Evolutionary conservation across 306 rosid genomes (phyloP).

Genomic region (Rosa rugosa): DNA sequence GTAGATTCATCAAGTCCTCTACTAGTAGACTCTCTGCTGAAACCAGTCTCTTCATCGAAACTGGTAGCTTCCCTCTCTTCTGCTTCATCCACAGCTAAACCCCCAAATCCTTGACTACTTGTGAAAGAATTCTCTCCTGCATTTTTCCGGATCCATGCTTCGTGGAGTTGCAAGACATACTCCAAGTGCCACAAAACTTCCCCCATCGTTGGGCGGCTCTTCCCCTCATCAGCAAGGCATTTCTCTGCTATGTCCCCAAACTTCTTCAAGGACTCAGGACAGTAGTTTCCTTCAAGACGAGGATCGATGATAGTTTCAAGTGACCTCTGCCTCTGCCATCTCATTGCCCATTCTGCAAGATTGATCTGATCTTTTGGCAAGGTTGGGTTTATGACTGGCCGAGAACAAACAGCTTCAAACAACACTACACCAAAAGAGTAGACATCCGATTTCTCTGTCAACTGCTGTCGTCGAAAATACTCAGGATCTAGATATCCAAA

Average conservation of each 20-base stretch:
- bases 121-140: conserved; percentile 48
- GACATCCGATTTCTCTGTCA: conserved; percentile 93
- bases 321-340: conserved; percentile 69
- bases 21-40: conserved; percentile 25
- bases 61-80: conserved; percentile 32
- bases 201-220: conserved; percentile 89
- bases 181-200: conserved; percentile 95
- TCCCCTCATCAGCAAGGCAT: conserved; percentile 91
- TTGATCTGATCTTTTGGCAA: conserved; percentile 91
- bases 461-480: conserved; percentile 84
- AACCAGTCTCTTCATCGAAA: conserved; percentile 36
- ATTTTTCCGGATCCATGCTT: conserved; percentile 66
- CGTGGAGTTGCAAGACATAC: conserved; percentile 79
- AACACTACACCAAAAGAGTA: conserved; percentile 93
- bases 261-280: conserved; percentile 67
- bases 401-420: conserved; percentile 85
- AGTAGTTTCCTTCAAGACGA: conserved; percentile 50
- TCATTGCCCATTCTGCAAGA: conserved; percentile 98
- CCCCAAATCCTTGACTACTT: conserved; percentile 37
- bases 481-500: conserved; percentile 96
- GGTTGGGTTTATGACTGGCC: conserved; percentile 91
- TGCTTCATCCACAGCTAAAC: conserved; percentile 31
- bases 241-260: conserved; percentile 90
- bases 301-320: conserved; percentile 68
- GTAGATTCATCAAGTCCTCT: conserved; percentile 24